phyloP scores from a whole-genome alignment of 331 rosid species.

The Phaseolus coccineus region DNA sequence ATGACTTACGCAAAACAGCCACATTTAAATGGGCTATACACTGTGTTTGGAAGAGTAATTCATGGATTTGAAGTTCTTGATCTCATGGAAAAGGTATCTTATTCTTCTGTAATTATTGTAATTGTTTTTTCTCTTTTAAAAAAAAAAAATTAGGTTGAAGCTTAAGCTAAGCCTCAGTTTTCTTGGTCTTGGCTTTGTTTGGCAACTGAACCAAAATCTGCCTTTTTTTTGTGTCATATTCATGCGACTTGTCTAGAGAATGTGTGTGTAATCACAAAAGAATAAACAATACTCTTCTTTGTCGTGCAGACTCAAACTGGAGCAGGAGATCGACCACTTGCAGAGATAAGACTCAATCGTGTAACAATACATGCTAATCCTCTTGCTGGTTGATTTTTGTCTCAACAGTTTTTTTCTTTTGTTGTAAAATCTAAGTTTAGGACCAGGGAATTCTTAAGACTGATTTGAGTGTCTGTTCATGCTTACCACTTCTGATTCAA shows the following conservation, averaged over 20 bases:
- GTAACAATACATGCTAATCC: slow-evolving; percentile 96
- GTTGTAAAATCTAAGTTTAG: slow-evolving; percentile 19
- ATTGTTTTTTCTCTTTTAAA: not conserved
- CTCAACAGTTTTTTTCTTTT: slow-evolving; percentile 1
- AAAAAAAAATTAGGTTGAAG: not conserved
- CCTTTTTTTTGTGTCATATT: not conserved
- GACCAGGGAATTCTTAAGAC: no score
- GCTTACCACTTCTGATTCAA: no score
- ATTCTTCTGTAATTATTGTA: not conserved
- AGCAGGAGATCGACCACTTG: slow-evolving; percentile 92
- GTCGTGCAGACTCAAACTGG: slow-evolving; percentile 89
- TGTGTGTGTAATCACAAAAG: not conserved
- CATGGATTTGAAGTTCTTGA: slow-evolving; percentile 98
- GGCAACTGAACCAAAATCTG: not conserved
- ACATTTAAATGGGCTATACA: slow-evolving; percentile 85
- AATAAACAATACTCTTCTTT: not conserved
- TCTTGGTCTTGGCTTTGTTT: slow-evolving; percentile 2
- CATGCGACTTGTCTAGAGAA: not conserved
- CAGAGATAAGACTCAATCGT: slow-evolving; percentile 94
- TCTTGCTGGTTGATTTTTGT: slow-evolving; percentile 67
- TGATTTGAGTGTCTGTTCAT: no score
- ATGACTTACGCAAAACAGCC: slow-evolving; percentile 83
- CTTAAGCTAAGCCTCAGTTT: not conserved
- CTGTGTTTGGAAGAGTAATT: slow-evolving; percentile 88
- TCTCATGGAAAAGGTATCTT: slow-evolving; percentile 93